Evolutionary conservation across 2,329 filamentous ascomycete genomes (phyloP).

Genomic region (Trichoderma endophyticum): DNA sequence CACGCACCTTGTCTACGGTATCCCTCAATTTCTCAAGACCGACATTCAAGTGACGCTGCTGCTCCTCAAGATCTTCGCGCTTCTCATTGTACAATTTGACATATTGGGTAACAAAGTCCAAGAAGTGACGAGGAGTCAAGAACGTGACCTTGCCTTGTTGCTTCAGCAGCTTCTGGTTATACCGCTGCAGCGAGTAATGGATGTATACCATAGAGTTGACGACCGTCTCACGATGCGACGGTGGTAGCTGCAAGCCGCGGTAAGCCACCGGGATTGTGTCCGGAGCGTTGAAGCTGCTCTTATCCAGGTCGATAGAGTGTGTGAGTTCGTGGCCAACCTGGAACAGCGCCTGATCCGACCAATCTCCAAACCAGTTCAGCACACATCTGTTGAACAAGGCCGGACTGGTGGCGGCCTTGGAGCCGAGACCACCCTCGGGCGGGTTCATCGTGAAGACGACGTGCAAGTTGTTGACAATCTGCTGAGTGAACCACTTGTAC

Average conservation of each 20-base stretch:
- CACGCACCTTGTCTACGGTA: conserved; percentile 94
- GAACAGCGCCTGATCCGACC: conserved; percentile 98
- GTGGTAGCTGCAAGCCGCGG: conserved; percentile 76
- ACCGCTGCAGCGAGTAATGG: conserved; percentile 86
- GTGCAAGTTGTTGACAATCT: conserved; percentile 98
- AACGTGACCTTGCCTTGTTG: conserved; percentile 92
- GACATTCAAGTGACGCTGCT: conserved; percentile 96
- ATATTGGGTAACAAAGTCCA: conserved; percentile 97
- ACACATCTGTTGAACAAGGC: conserved; percentile 99
- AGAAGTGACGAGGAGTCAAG: conserved; percentile 92
- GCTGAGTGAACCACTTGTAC: conserved; percentile 99
- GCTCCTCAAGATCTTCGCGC: conserved; percentile 95
- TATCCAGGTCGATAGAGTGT: conserved; percentile 91
- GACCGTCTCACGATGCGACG: conserved; percentile 85
- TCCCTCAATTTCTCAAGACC: conserved; percentile 96
- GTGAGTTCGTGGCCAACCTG: conserved; percentile 96
- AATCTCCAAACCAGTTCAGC: conserved; percentile 99
- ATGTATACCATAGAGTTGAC: conserved; percentile 99
- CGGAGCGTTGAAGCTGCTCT: conserved; percentile 77
- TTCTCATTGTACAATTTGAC: conserved; percentile 98
- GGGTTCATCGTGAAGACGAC: conserved; percentile 99
- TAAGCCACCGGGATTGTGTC: conserved; percentile 94
- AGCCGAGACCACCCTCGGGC: conserved; percentile 88
- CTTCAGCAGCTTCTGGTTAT: conserved; percentile 83
- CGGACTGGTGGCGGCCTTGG: conserved; percentile 95